phyloP scores from a whole-genome alignment of 176 grass and related monocot species.

The Echinochloa phyllopogon region DNA sequence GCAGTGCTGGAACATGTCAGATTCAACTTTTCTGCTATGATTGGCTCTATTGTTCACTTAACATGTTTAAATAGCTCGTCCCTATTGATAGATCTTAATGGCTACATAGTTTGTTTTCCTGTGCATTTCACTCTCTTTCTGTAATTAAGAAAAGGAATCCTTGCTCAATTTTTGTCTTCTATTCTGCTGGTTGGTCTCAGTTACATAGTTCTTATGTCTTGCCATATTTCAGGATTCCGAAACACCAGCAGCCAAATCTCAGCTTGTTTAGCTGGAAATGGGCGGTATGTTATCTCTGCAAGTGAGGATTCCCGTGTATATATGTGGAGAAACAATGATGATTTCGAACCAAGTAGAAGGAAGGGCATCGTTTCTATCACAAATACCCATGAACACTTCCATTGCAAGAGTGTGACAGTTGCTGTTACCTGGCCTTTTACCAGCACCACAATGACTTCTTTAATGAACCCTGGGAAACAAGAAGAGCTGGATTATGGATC shows the following conservation, averaged over 20 bases:
- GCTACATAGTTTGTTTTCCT: conserved; percentile 24
- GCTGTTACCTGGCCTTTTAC: conserved; percentile 74
- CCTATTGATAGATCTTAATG: conserved; percentile 35
- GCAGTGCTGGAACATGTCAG: conserved; percentile 30
- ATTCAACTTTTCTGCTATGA: conserved; percentile 26
- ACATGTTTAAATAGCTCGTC: conserved; percentile 42
- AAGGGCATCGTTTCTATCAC: conserved; percentile 56
- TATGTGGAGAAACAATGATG: conserved; percentile 81
- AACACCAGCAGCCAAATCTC: conserved; percentile 96
- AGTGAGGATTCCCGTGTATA: conserved; percentile 98
- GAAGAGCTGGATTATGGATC: conserved; percentile 11
- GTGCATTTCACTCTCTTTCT: conserved; percentile 31
- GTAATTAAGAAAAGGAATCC: conserved; percentile 21
- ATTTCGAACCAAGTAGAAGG: conserved; percentile 67
- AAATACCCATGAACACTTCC: conserved; percentile 81
- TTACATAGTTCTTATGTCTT: not conserved
- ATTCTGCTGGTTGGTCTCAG: conserved; percentile 26
- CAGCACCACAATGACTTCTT: conserved; percentile 11
- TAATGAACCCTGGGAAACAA: conserved; percentile 44
- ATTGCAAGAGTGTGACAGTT: conserved; percentile 76
- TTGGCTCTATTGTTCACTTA: conserved; percentile 38
- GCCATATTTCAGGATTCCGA: conserved; percentile 79
- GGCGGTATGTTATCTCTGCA: conserved; percentile 80
- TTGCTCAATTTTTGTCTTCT: conserved; percentile 7
- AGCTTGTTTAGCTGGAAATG: conserved; percentile 69